Evolutionary conservation across 495 filamentous ascomycete genomes (phyloP).

Genomic region (Xylaria telfairii): DNA sequence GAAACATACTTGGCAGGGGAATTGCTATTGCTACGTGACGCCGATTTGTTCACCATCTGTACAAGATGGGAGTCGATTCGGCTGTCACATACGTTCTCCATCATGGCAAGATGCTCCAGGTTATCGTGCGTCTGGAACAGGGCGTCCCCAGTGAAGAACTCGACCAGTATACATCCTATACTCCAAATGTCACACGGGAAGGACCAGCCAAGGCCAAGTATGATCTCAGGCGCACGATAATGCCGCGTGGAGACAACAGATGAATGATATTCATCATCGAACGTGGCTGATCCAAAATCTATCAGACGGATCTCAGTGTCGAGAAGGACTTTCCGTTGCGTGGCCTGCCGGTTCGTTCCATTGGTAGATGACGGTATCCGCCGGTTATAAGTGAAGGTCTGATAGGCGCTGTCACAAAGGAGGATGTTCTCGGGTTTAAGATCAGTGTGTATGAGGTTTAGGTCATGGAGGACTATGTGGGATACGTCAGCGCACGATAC

Average conservation of each 20-base stretch:
- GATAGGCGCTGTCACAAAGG: slow-evolving; percentile 85
- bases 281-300: slow-evolving; percentile 97
- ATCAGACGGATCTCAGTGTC: slow-evolving; percentile 97
- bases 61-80: slow-evolving; percentile 79
- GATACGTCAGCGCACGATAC: slow-evolving; percentile 37
- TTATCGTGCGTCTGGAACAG: slow-evolving; percentile 99
- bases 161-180: slow-evolving; percentile 98
- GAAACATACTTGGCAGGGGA: slow-evolving; percentile 78
- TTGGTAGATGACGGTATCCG: slow-evolving; percentile 90
- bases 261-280: slow-evolving; percentile 98
- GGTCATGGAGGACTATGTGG: slow-evolving; percentile 83
- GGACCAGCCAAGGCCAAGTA: slow-evolving; percentile 95
- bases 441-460: slow-evolving; percentile 98
- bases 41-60: slow-evolving; percentile 70
- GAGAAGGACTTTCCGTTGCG: slow-evolving; percentile 84
- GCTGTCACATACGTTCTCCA: slow-evolving; percentile 84
- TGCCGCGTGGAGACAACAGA: slow-evolving; percentile 96
- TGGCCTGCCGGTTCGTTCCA: slow-evolving; percentile 75
- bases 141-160: slow-evolving; percentile 97
- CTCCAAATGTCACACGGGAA: slow-evolving; percentile 99
- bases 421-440: slow-evolving; percentile 98
- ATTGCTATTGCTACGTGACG: slow-evolving; percentile 69
- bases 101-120: slow-evolving; percentile 98
- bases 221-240: slow-evolving; percentile 96
- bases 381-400: slow-evolving; percentile 96